Evolutionary conservation across 164 flowering plant species (phyloP), one percentile per base, ranked within the genome.

Genomic region (Chimonanthus salicifolius): DNA sequence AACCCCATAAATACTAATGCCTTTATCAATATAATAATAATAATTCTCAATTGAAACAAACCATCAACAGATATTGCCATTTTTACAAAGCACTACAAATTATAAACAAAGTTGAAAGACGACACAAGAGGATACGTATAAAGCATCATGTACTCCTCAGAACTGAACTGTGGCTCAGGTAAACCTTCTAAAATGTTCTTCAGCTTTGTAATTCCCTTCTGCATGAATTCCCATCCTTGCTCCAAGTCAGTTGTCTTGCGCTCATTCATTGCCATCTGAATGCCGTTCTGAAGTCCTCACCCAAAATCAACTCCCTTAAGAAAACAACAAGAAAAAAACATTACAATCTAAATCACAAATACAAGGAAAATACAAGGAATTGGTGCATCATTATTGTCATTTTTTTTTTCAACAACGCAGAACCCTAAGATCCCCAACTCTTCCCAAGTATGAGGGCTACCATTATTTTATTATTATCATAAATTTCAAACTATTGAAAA

Each of bases 191-290:
- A 83, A 70, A 94, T 92, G 74, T 80, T 88, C 85, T 87, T 88
- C 78, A 94, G 76, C 82, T 90, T 94, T 15, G 86, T 86, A n/a
- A 94, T 87, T 3, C 98, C 98, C 72, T 83, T 86, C 77, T 88
- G 87, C 98, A 94, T 88, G 74, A 80, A 83, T 15, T 81, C 88
- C 97, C 94, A 90, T 84, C 98, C 97, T 72, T 90, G 89, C 11
- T 92, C 94, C n/a, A 90, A 76, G 9, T 89, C 94, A 47, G 89
- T 88, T 3, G 82, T 81, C 79, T 89, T 89, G 67, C 87, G 78
- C 71, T 89, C 92, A 15, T 76, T 83, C 82, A 84, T 78, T 16
- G 89, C 66, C 83, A 78, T 81, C 68, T 83, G 83, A 84, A 77
- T n/a, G 89, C 68, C 83, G 76, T 78, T 16, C 13, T 66, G 47